Evolutionary conservation across 208 protist species (phyloP), one percentile per base, ranked within the genome.

Genomic region (Lotmaria passim): DNA sequence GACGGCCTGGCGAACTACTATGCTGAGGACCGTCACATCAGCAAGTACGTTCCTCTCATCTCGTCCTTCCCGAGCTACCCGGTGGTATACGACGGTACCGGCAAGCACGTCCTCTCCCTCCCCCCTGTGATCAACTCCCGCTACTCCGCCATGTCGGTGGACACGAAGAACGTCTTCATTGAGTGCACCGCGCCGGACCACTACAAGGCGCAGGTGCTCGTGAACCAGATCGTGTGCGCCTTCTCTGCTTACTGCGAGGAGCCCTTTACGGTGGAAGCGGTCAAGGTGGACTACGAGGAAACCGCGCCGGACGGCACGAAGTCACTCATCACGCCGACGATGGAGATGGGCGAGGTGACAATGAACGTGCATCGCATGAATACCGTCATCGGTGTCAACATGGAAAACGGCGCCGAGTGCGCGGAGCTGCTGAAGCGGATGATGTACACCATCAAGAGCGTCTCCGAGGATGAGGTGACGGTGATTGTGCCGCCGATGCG

Each of bases 41-140:
- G 81, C 57, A 93, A 94, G 82, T 97, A 86, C 71, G 75, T 96
- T 21, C 80, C 87, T 3, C 68, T 97, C 23, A 92, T 96, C 67
- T 87, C 79, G 7, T 56, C 73, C 30, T 64, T 95, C 33, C 76
- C 77, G 8, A 59, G 73, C n/a, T 97, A 94, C 77, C 95, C 95
- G 24, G 80, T 97, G 34, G 82, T 98, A 34, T 75, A 88, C 73
- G 90, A 97, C 51, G 60, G 62, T 46, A 61, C 73, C 6, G 73
- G 75, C 23, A 11, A 72, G 19, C 58, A 85, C 5, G 91, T 99
- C 24, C 86, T 99, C 15, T 99, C 98, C 30, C 79, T 99, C 24
- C 99, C 99, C 61, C 99, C 99, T 24, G 99, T 99, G 62, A 99
- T 99, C 79, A 99, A 99, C 86, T 96, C 95, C 5, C 87, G 98